Evolutionary conservation across 805 yeast species (phyloP), one percentile per base, ranked within the genome.

Genomic region (Yamadazyma kitorensis): DNA sequence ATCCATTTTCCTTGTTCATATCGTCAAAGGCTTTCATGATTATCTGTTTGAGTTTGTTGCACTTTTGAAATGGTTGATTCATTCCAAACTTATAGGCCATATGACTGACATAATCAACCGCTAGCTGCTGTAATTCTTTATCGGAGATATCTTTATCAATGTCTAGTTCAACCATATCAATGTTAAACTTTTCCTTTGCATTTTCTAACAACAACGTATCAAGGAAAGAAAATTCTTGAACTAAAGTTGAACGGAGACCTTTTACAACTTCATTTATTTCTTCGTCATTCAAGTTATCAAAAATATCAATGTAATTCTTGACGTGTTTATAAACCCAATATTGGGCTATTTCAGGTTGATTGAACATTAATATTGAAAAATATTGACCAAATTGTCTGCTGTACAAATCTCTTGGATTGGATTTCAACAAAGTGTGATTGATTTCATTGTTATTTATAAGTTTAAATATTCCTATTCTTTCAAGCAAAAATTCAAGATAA

Each of bases 321-420:
- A 44, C 32, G 19, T 45, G 33, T 10, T 25, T 24, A 3, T 35
- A 25, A 19, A 36, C 26, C 50, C 51, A 50, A 21, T 34, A 23
- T 15, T 27, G 29, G 11, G 38, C 22, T 3, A 28, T 20, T 15
- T 33, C 29, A 2, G 18, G 39, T 8, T 40, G 26, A n/a, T 17
- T 24, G 4, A 26, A 23, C 4, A 41, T 23, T 13, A 47, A 24
- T 6, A 33, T 18, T 4, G 51, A 40, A 22, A 53, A 31, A 33
- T 45, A 45, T 27, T 49, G 56, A n/a, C 46, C 28, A 27, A 51
- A 54, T 28, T 29, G 36, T 16, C 24, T 20, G 12, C 15, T 6
- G 18, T 23, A 25, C 8, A 27, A 15, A 28, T 32, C 27, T 19
- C 27, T 12, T 4, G 39, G 9, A 10, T 36, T 37, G 27, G 28